Conservation (phyloP, 768 basidiomycete species). For the Leccinellum rugosiceps region DNA sequence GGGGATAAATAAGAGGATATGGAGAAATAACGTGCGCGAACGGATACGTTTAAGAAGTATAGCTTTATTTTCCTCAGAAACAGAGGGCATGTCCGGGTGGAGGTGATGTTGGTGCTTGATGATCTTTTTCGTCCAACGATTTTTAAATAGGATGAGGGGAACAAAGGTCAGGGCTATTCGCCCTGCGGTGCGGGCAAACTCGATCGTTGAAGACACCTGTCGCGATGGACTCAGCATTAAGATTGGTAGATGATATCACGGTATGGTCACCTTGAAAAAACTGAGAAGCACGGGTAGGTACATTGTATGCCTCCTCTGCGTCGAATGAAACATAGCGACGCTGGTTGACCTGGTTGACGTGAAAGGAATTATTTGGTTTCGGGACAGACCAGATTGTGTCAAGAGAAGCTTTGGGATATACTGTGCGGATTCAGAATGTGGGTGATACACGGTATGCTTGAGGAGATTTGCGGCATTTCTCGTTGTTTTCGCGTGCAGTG, state of each 20-base stretch:
- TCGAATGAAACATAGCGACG: conserved; percentile 40
- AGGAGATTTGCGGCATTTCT: not conserved
- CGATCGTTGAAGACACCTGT: conserved; percentile 72
- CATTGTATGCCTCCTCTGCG: conserved; percentile 27
- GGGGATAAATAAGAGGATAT: conserved; percentile 59
- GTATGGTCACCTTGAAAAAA: conserved; percentile 53
- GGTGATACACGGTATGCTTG: not conserved
- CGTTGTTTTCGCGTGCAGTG: not conserved
- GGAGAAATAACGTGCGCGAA: conserved; percentile 46
- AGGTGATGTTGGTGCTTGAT: conserved; percentile 44
- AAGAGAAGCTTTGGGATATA: conserved; percentile 8
- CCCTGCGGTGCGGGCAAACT: conserved; percentile 64
- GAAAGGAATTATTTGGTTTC: conserved; percentile 3
- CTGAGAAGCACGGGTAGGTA: conserved; percentile 56
- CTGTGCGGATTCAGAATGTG: not conserved
- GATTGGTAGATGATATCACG: not conserved
- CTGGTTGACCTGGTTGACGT: not conserved
- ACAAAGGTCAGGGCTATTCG: conserved; percentile 75
- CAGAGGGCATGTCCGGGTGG: conserved; percentile 37
- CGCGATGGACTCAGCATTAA: not conserved
- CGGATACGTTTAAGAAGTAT: conserved; percentile 47
- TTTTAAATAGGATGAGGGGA: conserved; percentile 63
- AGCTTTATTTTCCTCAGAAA: conserved; percentile 52
- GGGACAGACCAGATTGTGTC: not conserved
- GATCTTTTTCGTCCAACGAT: conserved; percentile 46